A percentile compares a stretch with the other conserved stretches of the same genome.
Conservation (phyloP, 2,329 filamentous ascomycete species). For the Annulohypoxylon truncatum region DNA sequence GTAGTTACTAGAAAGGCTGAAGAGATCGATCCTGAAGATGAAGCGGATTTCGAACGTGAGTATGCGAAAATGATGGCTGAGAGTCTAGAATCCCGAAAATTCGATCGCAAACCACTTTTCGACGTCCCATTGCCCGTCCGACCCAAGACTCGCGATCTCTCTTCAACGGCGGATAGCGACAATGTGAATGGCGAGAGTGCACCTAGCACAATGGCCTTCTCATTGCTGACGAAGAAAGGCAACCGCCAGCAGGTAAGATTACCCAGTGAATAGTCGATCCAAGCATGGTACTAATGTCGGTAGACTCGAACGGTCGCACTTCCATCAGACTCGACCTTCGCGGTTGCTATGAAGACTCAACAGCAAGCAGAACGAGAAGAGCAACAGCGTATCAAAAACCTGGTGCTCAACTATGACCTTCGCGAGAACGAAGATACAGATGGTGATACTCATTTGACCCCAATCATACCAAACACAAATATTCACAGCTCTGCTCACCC, state of each 20-base stretch:
- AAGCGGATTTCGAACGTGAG: constrained; percentile 97
- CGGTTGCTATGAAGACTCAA: constrained; percentile 94
- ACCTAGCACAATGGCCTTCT: constrained; percentile 91
- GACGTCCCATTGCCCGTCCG: constrained; percentile 98
- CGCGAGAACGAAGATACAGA: constrained; percentile 83
- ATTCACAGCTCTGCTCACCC: constrained; percentile 59
- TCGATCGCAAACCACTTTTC: constrained; percentile 93
- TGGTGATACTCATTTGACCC: constrained; percentile 69
- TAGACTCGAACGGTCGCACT: constrained; percentile 92
- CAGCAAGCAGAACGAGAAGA: constrained; percentile 96
- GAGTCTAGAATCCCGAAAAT: constrained; percentile 93
- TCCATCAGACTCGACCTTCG: constrained; percentile 91
- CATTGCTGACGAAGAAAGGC: constrained; percentile 92
- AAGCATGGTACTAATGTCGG: constrained; percentile 33
- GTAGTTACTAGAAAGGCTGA: constrained; percentile 92
- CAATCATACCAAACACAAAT: constrained; percentile 61
- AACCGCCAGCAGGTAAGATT: constrained; percentile 86
- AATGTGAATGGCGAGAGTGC: constrained; percentile 53
- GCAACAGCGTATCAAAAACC: constrained; percentile 97
- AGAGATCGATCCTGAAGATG: constrained; percentile 89
- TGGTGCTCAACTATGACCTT: constrained; percentile 96
- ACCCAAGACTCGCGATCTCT: constrained; percentile 70
- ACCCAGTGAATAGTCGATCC: not conserved
- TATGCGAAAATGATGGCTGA: constrained; percentile 99
- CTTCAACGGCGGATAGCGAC: constrained; percentile 50